A percentile compares a stretch with the other conserved stretches of the same genome.
phyloP scores from a whole-genome alignment of 23 red algal species.

The Gracilaria gracilis region DNA sequence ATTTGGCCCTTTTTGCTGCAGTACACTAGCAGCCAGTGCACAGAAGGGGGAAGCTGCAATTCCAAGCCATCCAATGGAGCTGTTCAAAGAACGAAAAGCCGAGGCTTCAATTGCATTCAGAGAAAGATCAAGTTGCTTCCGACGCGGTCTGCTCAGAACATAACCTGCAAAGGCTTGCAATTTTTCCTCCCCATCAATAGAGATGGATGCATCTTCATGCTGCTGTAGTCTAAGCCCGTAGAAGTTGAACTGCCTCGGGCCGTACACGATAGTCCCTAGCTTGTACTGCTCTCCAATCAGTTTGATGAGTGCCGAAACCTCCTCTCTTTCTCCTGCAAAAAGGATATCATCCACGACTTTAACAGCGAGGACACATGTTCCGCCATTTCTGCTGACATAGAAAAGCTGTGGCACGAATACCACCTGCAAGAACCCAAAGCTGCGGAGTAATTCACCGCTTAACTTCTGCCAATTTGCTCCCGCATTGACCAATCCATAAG shows the following conservation, averaged over 20 bases:
- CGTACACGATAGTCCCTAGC: slow-evolving; percentile 46
- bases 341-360: slow-evolving; percentile 64
- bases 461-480: slow-evolving; percentile 55
- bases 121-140: too few relatives aligned
- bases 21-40: too few relatives aligned
- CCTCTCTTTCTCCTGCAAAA: background rate
- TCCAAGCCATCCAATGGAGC: too few relatives aligned
- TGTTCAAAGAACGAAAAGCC: too few relatives aligned
- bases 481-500: slow-evolving; percentile 62
- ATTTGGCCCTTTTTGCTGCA: too few relatives aligned
- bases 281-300: background rate
- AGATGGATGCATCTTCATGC: background rate
- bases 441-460: background rate
- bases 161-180: too few relatives aligned
- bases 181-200: background rate
- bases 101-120: too few relatives aligned
- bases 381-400: slow-evolving; percentile 19
- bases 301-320: background rate
- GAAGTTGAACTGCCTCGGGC: slow-evolving; percentile 16
- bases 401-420: slow-evolving; percentile 58
- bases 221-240: background rate
- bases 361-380: background rate
- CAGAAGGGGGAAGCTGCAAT: too few relatives aligned
- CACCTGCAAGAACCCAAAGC: slow-evolving; percentile 32
- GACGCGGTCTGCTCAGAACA: too few relatives aligned